phyloP scores from a whole-genome alignment of 2,329 filamentous ascomycete species.

The Penicillium frequentans region DNA sequence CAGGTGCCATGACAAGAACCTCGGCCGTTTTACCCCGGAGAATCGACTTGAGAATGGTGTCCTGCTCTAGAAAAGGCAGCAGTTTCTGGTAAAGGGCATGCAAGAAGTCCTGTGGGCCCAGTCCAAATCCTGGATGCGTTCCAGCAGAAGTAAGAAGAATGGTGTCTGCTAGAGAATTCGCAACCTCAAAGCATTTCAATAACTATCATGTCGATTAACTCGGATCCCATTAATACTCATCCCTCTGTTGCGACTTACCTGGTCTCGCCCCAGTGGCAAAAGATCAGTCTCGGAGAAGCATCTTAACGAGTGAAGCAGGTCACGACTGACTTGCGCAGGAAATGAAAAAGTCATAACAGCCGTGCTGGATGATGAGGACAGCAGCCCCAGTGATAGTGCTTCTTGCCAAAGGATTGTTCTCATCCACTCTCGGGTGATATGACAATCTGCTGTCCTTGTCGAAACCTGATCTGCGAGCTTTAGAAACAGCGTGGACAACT shows the following conservation, averaged over 20 bases:
- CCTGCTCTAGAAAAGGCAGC: conserved; percentile 28
- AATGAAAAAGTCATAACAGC: conserved; percentile 28
- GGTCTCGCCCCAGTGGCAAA: conserved; percentile 31
- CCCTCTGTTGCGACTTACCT: conserved; percentile 20
- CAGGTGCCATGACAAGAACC: conserved; percentile 26
- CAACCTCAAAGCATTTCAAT: conserved; percentile 33
- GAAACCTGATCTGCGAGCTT: conserved; percentile 12
- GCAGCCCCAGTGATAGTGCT: conserved; percentile 24
- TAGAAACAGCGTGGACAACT: conserved; percentile 19
- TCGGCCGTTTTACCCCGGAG: conserved; percentile 30
- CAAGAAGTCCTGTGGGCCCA: conserved; percentile 30
- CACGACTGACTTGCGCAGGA: conserved; percentile 24
- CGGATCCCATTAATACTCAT: neutral
- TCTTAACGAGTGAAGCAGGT: conserved; percentile 26
- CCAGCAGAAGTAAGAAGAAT: conserved; percentile 19
- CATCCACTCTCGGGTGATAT: conserved; percentile 35
- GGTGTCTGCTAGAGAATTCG: conserved; percentile 32
- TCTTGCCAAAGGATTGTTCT: conserved; percentile 34
- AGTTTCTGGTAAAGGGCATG: conserved; percentile 33
- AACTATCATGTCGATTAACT: conserved; percentile 16
- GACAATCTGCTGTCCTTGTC: conserved; percentile 28
- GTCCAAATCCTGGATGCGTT: conserved; percentile 9
- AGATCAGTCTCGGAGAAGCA: conserved; percentile 26
- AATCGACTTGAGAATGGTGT: conserved; percentile 26
- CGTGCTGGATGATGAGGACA: conserved; percentile 24